Conservation (phyloP, 306 rosid species). For the Argentina anserina region DNA sequence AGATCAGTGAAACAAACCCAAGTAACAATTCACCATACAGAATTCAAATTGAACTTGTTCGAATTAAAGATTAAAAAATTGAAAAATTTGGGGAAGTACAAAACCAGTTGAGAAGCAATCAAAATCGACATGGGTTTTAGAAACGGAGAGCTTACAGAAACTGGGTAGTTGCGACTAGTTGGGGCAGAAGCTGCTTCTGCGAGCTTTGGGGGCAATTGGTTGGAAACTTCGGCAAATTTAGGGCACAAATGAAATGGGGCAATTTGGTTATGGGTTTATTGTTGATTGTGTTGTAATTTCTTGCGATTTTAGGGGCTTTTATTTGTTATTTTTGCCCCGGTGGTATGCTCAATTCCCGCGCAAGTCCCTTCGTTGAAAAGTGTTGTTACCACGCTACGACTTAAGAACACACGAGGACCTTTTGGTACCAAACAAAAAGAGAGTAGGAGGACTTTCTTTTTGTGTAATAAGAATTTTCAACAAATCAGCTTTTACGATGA, state of each 20-base stretch:
- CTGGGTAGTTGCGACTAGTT: neutral
- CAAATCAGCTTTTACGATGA: too few species aligned
- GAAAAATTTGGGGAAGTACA: neutral
- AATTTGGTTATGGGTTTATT: neutral
- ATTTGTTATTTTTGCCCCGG: neutral
- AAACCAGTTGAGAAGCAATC: neutral
- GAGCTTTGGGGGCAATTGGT: neutral
- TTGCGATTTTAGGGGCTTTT: conserved; percentile 5
- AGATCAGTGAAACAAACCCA: neutral
- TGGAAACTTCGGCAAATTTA: neutral
- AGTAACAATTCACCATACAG: too few species aligned
- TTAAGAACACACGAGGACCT: too few species aligned
- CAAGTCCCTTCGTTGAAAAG: neutral
- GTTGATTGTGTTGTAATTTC: conserved; percentile 7
- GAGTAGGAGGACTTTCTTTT: too few species aligned
- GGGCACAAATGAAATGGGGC: neutral
- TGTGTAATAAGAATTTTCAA: too few species aligned
- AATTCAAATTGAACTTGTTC: neutral
- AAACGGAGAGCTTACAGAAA: conserved; percentile 1
- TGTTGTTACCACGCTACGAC: neutral
- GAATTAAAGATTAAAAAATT: neutral
- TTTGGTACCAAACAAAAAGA: too few species aligned
- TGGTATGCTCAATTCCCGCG: neutral
- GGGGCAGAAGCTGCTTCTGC: neutral
- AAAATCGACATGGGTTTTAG: neutral